Evolutionary conservation across 352 stramenopile species (phyloP).

Genomic region (Pythium apleroticum): DNA sequence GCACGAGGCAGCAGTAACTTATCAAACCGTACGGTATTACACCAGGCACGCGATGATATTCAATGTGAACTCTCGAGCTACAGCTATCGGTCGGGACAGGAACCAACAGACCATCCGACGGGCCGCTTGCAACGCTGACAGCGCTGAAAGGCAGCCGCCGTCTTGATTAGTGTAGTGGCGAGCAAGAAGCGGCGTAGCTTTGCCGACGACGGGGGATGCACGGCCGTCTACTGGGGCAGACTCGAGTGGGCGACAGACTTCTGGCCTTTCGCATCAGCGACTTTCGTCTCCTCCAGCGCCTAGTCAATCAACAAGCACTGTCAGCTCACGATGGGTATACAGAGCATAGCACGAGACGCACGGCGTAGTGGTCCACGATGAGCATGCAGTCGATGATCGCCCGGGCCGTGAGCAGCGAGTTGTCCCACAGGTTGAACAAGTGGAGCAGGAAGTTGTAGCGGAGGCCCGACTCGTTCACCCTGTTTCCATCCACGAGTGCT

Average conservation of each 20-base stretch:
- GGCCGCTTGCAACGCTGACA: no score
- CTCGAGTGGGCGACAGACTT: not conserved
- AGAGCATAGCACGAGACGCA: slow-evolving; percentile 2
- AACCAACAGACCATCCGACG: not conserved
- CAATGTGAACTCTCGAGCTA: not conserved
- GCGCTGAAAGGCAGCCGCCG: no score
- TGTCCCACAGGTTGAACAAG: slow-evolving; percentile 91
- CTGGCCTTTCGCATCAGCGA: slow-evolving; percentile 14
- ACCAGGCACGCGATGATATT: not conserved
- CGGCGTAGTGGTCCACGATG: slow-evolving; percentile 66
- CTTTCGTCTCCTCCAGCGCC: slow-evolving; percentile 40
- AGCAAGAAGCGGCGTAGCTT: not conserved
- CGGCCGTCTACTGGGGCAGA: not conserved
- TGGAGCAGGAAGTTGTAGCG: slow-evolving; percentile 88
- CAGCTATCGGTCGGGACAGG: not conserved
- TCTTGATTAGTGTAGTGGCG: no score
- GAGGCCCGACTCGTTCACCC: slow-evolving; percentile 70
- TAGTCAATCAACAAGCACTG: slow-evolving; percentile 10
- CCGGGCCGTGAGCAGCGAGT: slow-evolving; percentile 81
- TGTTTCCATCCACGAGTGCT: slow-evolving; percentile 15
- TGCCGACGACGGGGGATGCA: slow-evolving; percentile 1
- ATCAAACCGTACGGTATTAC: not conserved
- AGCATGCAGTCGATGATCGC: slow-evolving; percentile 88
- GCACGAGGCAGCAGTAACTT: not conserved
- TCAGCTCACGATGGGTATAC: no score